Conservation (phyloP, 164 flowering plant species). For the Magnolia officinalis region DNA sequence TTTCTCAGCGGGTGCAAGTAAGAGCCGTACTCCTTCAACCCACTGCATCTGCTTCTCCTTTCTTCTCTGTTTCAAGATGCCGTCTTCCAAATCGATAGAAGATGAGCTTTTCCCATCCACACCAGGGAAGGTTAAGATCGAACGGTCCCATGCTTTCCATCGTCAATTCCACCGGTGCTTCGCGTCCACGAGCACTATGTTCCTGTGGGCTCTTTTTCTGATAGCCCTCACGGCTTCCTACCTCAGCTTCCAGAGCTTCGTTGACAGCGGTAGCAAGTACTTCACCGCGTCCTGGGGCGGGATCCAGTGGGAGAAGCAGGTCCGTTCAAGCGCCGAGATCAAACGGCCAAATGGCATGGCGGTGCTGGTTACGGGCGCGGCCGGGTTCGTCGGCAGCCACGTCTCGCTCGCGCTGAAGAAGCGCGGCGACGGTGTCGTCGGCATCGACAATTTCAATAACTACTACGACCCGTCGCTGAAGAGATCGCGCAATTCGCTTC, state of each 20-base stretch:
- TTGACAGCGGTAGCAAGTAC: conserved; percentile 18
- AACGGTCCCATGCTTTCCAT: conserved; percentile 21
- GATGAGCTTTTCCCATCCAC: conserved; percentile 35
- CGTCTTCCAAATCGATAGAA: conserved; percentile 9
- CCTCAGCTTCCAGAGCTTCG: conserved; percentile 16
- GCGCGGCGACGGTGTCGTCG: conserved; percentile 28
- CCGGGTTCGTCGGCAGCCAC: conserved; percentile 23
- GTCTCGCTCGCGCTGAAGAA: conserved; percentile 23
- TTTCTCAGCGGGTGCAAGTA: conserved; percentile 11
- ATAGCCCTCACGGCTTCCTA: conserved; percentile 21
- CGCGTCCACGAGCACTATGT: conserved; percentile 23
- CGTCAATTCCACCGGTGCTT: conserved; percentile 22
- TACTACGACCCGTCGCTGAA: conserved; percentile 26
- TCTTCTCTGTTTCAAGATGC: conserved; percentile 1
- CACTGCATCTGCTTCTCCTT: neutral
- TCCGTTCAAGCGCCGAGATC: conserved; percentile 16
- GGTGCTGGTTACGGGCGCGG: conserved; percentile 27
- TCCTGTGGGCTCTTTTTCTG: conserved; percentile 35
- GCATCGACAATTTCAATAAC: conserved; percentile 25
- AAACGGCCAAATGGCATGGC: conserved; percentile 9
- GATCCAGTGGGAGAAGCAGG: conserved; percentile 24
- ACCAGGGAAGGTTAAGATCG: conserved; percentile 43
- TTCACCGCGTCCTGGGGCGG: conserved; percentile 23
- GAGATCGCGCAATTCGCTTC: conserved; percentile 13
- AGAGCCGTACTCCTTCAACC: neutral